phyloP scores from a whole-genome alignment of 768 basidiomycete genomes.

The Bullera alba region DNA sequence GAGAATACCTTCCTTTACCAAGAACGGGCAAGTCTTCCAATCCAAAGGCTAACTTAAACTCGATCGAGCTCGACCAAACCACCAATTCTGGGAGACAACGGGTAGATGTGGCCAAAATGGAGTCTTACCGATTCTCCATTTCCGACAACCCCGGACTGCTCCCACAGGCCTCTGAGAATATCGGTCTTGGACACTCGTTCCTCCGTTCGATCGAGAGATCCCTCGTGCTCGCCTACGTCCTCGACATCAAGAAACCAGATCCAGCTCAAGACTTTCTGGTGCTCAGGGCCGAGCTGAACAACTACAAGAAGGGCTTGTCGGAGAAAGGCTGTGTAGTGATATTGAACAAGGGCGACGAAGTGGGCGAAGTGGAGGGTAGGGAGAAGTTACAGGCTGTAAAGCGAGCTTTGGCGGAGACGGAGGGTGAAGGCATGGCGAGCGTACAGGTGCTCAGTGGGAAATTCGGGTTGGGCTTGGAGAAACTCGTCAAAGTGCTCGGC shows the following conservation, averaged over 20 bases:
- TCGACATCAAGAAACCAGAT: slow-evolving; percentile 67
- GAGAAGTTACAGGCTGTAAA: slow-evolving; percentile 12
- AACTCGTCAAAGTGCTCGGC: slow-evolving; percentile 51
- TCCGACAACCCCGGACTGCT: slow-evolving; percentile 96
- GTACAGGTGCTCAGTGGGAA: slow-evolving; percentile 82
- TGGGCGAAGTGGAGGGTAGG: slow-evolving; percentile 50
- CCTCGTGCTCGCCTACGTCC: slow-evolving; percentile 80
- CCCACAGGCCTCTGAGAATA: slow-evolving; percentile 71
- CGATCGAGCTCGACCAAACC: slow-evolving; percentile 7
- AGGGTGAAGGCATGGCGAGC: slow-evolving; percentile 51
- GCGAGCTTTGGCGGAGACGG: slow-evolving; percentile 45
- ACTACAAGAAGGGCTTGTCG: slow-evolving; percentile 66
- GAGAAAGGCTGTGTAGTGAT: slow-evolving; percentile 70
- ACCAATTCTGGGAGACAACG: slow-evolving; percentile 9
- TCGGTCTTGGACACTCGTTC: slow-evolving; percentile 90
- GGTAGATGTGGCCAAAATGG: slow-evolving; percentile 42
- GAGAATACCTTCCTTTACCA: slow-evolving; percentile 18
- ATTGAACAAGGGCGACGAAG: slow-evolving; percentile 89
- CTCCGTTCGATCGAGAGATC: slow-evolving; percentile 88
- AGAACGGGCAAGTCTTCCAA: not conserved
- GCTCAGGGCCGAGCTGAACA: slow-evolving; percentile 74
- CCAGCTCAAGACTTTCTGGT: slow-evolving; percentile 72
- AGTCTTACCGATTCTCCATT: slow-evolving; percentile 83
- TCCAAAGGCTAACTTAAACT: not conserved
- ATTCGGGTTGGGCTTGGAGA: slow-evolving; percentile 69